A percentile compares a stretch with the other conserved stretches of the same genome.
These are phyloP conservation scores for Solanum neorickii DNA, from an alignment of 257 asterid species.

Conservation along the genomic window DNA sequence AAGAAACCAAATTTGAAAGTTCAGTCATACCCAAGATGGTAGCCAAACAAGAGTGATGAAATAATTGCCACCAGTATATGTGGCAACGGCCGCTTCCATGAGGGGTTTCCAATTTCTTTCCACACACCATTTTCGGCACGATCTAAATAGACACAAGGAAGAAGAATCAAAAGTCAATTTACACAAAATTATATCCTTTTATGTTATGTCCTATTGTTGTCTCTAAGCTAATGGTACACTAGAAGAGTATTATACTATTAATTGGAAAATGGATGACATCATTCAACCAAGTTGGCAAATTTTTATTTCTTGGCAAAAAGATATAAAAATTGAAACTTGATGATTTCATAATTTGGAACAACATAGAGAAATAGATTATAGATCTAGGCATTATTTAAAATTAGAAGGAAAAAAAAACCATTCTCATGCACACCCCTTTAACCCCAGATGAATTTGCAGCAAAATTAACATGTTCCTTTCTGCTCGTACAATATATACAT, in stretches of 20 bases:
- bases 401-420: background rate
- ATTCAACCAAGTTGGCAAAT: background rate
- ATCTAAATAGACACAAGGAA: conserved; percentile 23
- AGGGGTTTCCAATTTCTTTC: conserved; percentile 56
- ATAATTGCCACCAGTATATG: conserved; percentile 80
- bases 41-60: conserved; percentile 80
- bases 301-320: background rate
- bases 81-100: conserved; percentile 85
- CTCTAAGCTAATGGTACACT: background rate
- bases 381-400: background rate
- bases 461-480: background rate
- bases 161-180: background rate
- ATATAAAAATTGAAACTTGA: background rate
- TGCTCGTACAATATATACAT: background rate
- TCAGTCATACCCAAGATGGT: conserved; percentile 78
- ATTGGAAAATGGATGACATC: background rate
- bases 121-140: conserved; percentile 13
- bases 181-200: background rate
- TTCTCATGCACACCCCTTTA: background rate
- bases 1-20: conserved; percentile 1
- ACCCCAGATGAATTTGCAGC: background rate
- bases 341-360: background rate
- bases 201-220: background rate
- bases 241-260: background rate
- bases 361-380: background rate